Evolutionary conservation across 768 basidiomycete species (phyloP), one percentile per base, ranked within the genome.

Genomic region (Mycena indigotica): DNA sequence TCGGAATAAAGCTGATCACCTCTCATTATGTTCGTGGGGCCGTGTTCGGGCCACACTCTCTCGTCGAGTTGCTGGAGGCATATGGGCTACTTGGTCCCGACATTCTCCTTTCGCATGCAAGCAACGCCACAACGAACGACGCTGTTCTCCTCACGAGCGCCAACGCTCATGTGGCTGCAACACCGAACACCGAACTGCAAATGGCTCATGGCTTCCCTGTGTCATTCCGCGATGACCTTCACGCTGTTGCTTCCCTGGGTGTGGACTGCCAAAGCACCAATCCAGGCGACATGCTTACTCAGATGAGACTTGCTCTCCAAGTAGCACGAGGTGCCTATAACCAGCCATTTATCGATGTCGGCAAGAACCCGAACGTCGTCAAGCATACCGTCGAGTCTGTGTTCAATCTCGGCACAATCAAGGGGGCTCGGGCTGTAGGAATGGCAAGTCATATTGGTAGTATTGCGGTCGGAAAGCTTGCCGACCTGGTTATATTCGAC

Each of bases 381-480:
- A 23, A 19, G 3, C 21, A 23, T 35, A 62, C 56, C 4, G 54
- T 39, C 21, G 44, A 50, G 50, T 19, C 55, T 38, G 61, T 48
- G n/a, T 62, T 58, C 50, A 62, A 62, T 23, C 45, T 62, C 13
- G 57, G 41, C 2, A 62, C 61, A n/a, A 62, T 62, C 48, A 45
- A 46, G 50, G 61, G 57, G 8, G 61, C 61, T 32, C 56, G 57
- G 25, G 61, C 61, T 1, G 53, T 58, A 17, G 54, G 61, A n/a
- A 55, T 62, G 54, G 52, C 30, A 10, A 28, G 19, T 1, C 35
- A 54, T 26, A 54, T 61, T 25, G 61, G 61, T 1, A 62, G 57
- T 26, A 58, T 62, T 25, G 38, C 49, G 6, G 57, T 52, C 2
- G 61, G 61, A 1, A 58, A 58, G 48, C 38, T 55, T 25, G 61